A percentile compares a stretch with the other conserved stretches of the same genome.
These are phyloP conservation scores for Adansonia gregorii DNA, from an alignment of 441 rosid species.

Conservation along the genomic window DNA sequence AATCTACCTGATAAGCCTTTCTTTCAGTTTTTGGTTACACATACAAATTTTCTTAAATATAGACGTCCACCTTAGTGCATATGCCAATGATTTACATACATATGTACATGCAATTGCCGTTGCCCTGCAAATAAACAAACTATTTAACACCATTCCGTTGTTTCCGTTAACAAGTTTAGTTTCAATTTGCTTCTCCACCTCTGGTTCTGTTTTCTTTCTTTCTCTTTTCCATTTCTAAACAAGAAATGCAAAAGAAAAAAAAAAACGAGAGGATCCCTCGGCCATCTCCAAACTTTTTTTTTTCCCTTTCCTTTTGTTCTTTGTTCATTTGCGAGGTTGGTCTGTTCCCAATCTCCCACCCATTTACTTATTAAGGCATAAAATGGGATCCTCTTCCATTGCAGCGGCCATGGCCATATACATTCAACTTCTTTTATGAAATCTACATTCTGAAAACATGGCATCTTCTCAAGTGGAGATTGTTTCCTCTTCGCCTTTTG, in stretches of 20 bases:
- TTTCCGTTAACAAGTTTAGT: neutral
- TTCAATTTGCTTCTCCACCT: slow-evolving; percentile 22
- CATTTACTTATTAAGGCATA: neutral
- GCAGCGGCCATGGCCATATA: neutral
- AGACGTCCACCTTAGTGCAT: neutral
- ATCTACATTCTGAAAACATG: slow-evolving; percentile 33
- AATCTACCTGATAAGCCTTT: neutral
- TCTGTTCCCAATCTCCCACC: slow-evolving; percentile 26
- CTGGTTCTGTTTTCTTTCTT: neutral
- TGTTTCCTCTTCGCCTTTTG: slow-evolving; percentile 60
- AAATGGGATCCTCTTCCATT: slow-evolving; percentile 15
- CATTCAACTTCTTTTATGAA: neutral
- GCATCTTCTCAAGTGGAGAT: slow-evolving; percentile 78
- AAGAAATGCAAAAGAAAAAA: neutral
- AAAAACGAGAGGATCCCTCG: neutral
- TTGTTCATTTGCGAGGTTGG: slow-evolving; percentile 25
- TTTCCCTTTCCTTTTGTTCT: neutral
- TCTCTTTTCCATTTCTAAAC: neutral
- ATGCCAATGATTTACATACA: neutral
- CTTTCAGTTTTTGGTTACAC: neutral
- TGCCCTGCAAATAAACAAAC: neutral
- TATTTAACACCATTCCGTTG: slow-evolving; percentile 14
- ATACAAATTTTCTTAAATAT: neutral
- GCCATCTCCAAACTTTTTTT: neutral
- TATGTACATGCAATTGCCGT: no score